These are phyloP conservation scores for Lomentospora prolificans DNA, from an alignment of 2,329 filamentous ascomycete species.

Conservation along the genomic window DNA sequence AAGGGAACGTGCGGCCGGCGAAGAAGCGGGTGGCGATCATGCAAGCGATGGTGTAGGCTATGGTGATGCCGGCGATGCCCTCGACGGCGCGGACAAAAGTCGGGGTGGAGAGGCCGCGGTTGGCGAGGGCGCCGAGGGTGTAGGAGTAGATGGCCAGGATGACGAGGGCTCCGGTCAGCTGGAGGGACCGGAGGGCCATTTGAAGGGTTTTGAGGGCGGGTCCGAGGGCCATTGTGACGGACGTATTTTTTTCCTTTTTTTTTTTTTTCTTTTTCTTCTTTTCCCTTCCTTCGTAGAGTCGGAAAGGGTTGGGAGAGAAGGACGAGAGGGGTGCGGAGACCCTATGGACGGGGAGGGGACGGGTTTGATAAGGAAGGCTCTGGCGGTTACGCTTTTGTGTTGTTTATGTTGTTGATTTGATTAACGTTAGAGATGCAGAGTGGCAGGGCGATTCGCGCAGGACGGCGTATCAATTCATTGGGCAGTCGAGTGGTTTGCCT, in stretches of 20 bases:
- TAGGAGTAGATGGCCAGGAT: constrained; percentile 75
- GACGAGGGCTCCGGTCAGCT: constrained; percentile 63
- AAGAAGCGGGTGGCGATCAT: constrained; percentile 69
- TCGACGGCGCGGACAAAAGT: constrained; percentile 63
- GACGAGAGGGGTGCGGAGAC: not conserved
- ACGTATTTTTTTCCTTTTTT: not conserved
- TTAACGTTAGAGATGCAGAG: not conserved
- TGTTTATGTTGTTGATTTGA: too few relatives aligned
- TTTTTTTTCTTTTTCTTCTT: not conserved
- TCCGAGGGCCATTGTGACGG: not conserved
- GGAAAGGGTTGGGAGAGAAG: not conserved
- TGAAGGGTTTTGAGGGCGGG: constrained; percentile 52
- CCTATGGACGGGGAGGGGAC: too few relatives aligned
- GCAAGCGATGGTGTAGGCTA: constrained; percentile 65
- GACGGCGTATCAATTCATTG: not conserved
- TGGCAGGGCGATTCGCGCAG: not conserved
- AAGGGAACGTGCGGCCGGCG: constrained; percentile 64
- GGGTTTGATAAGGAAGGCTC: too few relatives aligned
- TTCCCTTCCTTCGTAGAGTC: not conserved
- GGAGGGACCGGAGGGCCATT: constrained; percentile 62
- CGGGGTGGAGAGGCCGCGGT: constrained; percentile 53
- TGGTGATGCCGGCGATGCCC: constrained; percentile 65
- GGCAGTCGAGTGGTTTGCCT: not conserved
- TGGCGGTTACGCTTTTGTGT: too few relatives aligned
- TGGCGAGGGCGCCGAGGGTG: constrained; percentile 65